Base-by-base conservation (phyloP, 768 basidiomycete species). In the Kondoa malvinella region DNA sequence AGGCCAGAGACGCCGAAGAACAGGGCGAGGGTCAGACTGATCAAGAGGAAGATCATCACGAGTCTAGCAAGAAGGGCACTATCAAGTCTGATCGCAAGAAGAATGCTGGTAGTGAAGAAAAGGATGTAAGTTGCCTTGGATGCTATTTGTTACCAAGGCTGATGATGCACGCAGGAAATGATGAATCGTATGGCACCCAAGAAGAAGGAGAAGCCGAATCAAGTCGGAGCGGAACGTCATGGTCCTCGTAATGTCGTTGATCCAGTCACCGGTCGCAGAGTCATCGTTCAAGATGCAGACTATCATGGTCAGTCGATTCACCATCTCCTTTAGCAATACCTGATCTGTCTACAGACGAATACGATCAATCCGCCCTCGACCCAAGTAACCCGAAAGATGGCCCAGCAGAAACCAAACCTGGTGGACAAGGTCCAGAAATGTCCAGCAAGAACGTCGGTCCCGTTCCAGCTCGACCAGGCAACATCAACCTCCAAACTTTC, bases 401-500 rank as follows among this genome's bases (percentile, higher is more conserved):
- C 40, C 17, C 16, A 14, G 40, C 40, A 50, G 40, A 50, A 50
- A 8, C 8, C 21, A 8, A 21, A 50, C 40, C 40, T 50, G 40
- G 40, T 21, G 40, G 40, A 8, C 12, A 50, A 8, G 40, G 21
- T 17, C 32, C 3, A 12, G 64, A 40, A 14, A 15, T 4, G 3
- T 65, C 64, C 27, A 27, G 67, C 29, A 31, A 69, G 29, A 57
- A 72, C 64, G 68, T 67, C 4, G 57, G 73, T 4, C 75, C 75
- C 14, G 63, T 34, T 2, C 72, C 75, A 1, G 66, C 73, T 60
- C 65, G 73, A 63, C 73, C 77, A 2, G 72, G 74, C 33, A 80
- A 80, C 71, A 73, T 79, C 70, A 73, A 77, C 8, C 75, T 78
- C 61, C 78, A 78, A 63, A 75, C 76, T 2, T 80, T 79, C 75